Evolutionary conservation across 2,329 filamentous ascomycete species (phyloP), one percentile per base, ranked within the genome.

Genomic region (Cercospora sp.): DNA sequence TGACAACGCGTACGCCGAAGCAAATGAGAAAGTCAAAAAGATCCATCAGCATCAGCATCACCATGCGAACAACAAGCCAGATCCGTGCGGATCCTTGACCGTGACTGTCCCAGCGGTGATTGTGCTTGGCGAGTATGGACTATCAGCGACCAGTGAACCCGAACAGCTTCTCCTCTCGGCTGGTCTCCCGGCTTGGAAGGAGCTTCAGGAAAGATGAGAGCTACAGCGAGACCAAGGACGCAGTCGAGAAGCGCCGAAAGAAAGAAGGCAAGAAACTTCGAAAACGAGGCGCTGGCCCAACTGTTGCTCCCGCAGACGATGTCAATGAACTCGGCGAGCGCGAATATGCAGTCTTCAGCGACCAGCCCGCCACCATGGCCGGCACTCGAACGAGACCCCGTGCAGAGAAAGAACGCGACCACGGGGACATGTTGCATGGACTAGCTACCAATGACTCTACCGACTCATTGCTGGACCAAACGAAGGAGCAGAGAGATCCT

Each of bases 371-470:
- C 33, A 75, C 70, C 64, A 67, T 72, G 53, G 71, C 69, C 36
- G 63, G 64, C 20, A 63, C 64, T 7, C 64, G 68, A n/a, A 39
- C 20, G 30, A 18, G 57, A 31, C 45, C 20, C 13, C 55, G 36
- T 23, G 13, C 30, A 13, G 63, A 68, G 16, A 72, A 67, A 59
- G 65, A 69, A 33, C 70, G 72, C 20, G 79, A 80, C 63, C 70
- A 78, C 58, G 79, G 78, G 10, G 77, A 79, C 12, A 78, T 81
- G 75, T 70, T 80, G 69, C 79, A 80, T 65, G 72, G 76, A 28
- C 74, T 80, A 8, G 76, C 76, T 1, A 77, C 78, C 66, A 73
- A 77, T 53, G 78, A 78, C 63, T 78, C 75, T 8, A 77, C 77
- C 59, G 79, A 80, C 65, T 76, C 76, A 1, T 68, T 78, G 8